Conservation (phyloP, 129 eudicot species). For the Flaveria brownii region DNA sequence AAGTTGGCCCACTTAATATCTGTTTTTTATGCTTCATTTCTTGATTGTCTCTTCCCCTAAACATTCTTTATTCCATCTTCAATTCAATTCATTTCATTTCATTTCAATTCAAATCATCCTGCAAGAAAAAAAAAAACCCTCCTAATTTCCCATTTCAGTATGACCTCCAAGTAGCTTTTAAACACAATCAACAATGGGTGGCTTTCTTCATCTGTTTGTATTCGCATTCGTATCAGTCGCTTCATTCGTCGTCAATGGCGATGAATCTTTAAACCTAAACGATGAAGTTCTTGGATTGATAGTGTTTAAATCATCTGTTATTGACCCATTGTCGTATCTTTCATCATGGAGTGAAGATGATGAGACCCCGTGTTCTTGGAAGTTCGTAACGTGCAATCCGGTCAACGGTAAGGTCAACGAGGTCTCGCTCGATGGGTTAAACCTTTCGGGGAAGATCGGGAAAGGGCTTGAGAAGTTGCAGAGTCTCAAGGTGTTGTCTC, state of each 20-base stretch:
- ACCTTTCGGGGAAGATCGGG: constrained; percentile 80
- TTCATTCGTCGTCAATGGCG: constrained; percentile 29
- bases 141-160: constrained; percentile 10
- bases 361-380: constrained; percentile 77
- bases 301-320: constrained; percentile 74
- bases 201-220: constrained; percentile 30
- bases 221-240: constrained; percentile 28
- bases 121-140: constrained; percentile 11
- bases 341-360: constrained; percentile 87
- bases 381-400: constrained; percentile 64
- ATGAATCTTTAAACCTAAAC: constrained; percentile 44
- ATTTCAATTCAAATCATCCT: constrained; percentile 5
- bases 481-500: constrained; percentile 57
- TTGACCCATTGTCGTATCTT: constrained; percentile 55
- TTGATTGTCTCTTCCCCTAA: constrained; percentile 29
- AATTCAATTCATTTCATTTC: constrained; percentile 24
- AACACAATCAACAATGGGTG: not conserved
- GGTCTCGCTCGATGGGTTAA: constrained; percentile 53
- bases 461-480: constrained; percentile 74
- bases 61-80: constrained; percentile 29
- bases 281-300: constrained; percentile 89
- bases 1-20: constrained; percentile 27
- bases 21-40: constrained; percentile 24
- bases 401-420: constrained; percentile 48
- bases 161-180: constrained; percentile 21